Base-by-base conservation (phyloP, 2,329 filamentous ascomycete genomes). In the Bipolaris zeicola region DNA sequence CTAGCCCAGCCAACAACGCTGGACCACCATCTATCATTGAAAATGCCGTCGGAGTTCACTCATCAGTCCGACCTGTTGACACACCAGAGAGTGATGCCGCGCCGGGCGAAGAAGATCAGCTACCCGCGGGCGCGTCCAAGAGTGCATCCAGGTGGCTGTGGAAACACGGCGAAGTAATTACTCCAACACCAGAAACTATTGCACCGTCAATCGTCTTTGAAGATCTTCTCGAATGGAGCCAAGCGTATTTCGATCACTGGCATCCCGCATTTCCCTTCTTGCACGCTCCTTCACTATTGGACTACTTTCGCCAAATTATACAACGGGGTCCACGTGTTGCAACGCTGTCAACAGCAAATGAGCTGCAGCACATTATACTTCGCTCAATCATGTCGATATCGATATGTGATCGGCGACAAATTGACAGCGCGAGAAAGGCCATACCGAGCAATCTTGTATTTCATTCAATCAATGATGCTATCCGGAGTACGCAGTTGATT, bases 201-300 rank as follows among this genome's bases (percentile, higher is more conserved):
- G 31, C 41, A 33, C 28, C 45, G 13, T n/a, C 50, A 16, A 18
- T 64, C 14, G 28, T 50, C 2, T 69, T 68, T 38, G 60, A 67
- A 6, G 62, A 69, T 34, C 53, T 69, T 33, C 57, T 69, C 31
- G 64, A 68, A 18, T 67, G 62, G 67, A 68, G 65, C 46, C 67
- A 69, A 42, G 66, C 61, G 28, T 69, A 69, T 36, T 68, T 69
- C 48, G 67, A 69, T 47, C 62, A 66, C 43, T 69, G 65, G 67
- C 67, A 68, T 47, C 64, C 67, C 28, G 61, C 64, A 6, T 69
- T 69, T 43, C 67, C 67, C 5, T 68, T 64, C 28, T 41, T 69
- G 2, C 64, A 69, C 36, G 67, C 65, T 6, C 67, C 65, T 16
- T 63, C 63, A 11, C 22, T 69, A 16, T 44, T 69, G 10, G 61